phyloP scores from a whole-genome alignment of 2,329 filamentous ascomycete species.

The Stemphylium vesicarium region DNA sequence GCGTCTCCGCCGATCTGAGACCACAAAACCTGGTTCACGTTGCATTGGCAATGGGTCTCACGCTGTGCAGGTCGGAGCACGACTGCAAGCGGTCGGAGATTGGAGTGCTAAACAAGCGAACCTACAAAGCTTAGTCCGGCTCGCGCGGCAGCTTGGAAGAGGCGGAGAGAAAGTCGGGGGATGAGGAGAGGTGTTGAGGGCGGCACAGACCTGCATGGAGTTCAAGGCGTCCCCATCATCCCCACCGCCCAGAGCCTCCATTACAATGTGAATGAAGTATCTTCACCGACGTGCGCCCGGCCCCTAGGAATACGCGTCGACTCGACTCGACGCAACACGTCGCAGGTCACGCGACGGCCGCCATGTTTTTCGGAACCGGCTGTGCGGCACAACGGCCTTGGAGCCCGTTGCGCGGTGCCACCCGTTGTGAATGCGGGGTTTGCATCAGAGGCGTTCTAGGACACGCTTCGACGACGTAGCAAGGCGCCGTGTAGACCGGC shows the following conservation, averaged over 20 bases:
- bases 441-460: slow-evolving; percentile 3
- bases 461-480: not conserved
- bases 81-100: slow-evolving; percentile 8
- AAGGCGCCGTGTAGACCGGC: not conserved
- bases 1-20: slow-evolving; percentile 10
- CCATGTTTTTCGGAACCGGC: not conserved
- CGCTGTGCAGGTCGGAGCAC: not conserved
- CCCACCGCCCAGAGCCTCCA: slow-evolving; percentile 17
- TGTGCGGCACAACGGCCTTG: slow-evolving; percentile 10
- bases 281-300: slow-evolving; percentile 13
- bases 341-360: not conserved
- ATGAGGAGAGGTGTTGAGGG: slow-evolving; percentile 9
- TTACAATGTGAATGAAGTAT: slow-evolving; percentile 5
- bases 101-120: slow-evolving; percentile 3
- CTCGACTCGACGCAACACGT: not conserved
- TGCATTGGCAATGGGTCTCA: slow-evolving; percentile 6
- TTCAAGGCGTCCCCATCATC: slow-evolving; percentile 7
- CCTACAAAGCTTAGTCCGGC: slow-evolving; percentile 7
- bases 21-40: slow-evolving; percentile 8
- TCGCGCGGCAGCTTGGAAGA: slow-evolving; percentile 17
- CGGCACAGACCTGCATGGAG: slow-evolving; percentile 15
- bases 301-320: slow-evolving; percentile 2
- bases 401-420: slow-evolving; percentile 1
- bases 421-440: slow-evolving; percentile 2
- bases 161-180: slow-evolving; percentile 13